A percentile compares a stretch with the other conserved stretches of the same genome.
phyloP scores from a whole-genome alignment of 2,329 filamentous ascomycete species.

The Ascosphaera acerosa region DNA sequence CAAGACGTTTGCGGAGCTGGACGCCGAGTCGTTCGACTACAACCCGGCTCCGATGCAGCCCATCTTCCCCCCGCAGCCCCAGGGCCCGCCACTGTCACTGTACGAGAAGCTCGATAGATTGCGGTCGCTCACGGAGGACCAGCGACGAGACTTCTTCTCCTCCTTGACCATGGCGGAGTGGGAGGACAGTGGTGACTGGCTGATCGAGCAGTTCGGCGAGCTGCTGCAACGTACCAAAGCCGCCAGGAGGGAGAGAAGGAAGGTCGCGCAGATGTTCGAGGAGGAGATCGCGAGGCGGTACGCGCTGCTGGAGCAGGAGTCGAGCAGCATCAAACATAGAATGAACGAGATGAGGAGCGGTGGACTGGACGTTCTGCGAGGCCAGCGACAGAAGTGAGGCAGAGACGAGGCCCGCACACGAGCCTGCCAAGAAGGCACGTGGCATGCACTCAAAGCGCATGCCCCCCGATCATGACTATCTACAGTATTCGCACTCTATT shows the following conservation, averaged over 20 bases:
- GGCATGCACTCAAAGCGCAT: too few species aligned
- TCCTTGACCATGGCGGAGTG: constrained; percentile 29
- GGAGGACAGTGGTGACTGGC: constrained; percentile 36
- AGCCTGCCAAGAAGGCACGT: too few species aligned
- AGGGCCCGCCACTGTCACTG: constrained; percentile 8
- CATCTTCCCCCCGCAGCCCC: constrained; percentile 7
- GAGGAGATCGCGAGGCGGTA: constrained; percentile 28
- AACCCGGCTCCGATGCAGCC: constrained; percentile 12
- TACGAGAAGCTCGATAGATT: constrained; percentile 16
- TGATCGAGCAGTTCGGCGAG: constrained; percentile 28
- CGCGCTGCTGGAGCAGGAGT: constrained; percentile 24
- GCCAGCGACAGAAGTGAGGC: too few species aligned
- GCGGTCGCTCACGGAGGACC: constrained; percentile 12
- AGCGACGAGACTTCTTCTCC: constrained; percentile 26
- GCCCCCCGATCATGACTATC: too few species aligned
- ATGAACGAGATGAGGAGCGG: constrained; percentile 28
- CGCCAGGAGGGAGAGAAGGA: constrained; percentile 27
- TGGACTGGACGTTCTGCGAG: constrained; percentile 27
- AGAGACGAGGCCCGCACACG: too few species aligned
- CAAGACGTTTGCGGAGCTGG: constrained; percentile 25
- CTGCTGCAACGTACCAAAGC: constrained; percentile 27
- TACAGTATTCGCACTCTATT: background rate
- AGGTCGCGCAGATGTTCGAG: constrained; percentile 28
- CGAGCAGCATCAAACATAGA: constrained; percentile 23
- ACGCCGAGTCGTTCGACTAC: constrained; percentile 24